Evolutionary conservation across 1,284 basidiomycete species (phyloP), one percentile per base, ranked within the genome.

Genomic region (Marasmius oreades): DNA sequence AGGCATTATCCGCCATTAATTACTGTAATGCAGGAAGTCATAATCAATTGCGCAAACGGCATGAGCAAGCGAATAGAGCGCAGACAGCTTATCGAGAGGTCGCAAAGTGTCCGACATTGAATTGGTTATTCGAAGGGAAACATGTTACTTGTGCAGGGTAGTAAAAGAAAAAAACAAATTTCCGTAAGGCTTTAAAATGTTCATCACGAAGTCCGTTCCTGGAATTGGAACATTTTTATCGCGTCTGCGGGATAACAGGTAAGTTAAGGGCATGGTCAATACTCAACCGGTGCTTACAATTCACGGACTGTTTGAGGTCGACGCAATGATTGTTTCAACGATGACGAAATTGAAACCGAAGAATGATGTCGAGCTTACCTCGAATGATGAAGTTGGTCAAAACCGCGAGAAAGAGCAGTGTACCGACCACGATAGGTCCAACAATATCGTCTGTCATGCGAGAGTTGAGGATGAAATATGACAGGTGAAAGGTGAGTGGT

Each of bases 361-460:
- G 26, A 46, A 52, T 57, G 20, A 31, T 11, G 34, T 53, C 52
- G 44, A 20, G 59, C 64, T 67, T 63, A 92, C 90, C 83, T 68
- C 93, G 82, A 58, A 96, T 79, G 62, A 93, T 68, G 69, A 97
- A 97, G 72, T 97, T 97, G 57, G 84, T 81, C 31, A 95, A 79
- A 5, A 97, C 81, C 14, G 92, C 95, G 52, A 87, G 71, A 75
- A 97, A 96, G 24, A 97, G 81, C 8, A 88, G 77, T 14, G 78
- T 74, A 63, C 90, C 93, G 55, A 97, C 86, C 37, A 93, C 61
- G 22, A 96, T 69, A 0, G 95, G 95, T 0, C 93, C 94, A 23
- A 80, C 70, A 5, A 94, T 80, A 55, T 86, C 81, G 69, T 95
- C 94, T 95, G 61, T 5, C 36, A 26, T 23, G 48, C 34, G 18